These are phyloP conservation scores for Celoporthe dispersa DNA, from an alignment of 2,329 filamentous ascomycete genomes.

Conservation along the genomic window DNA sequence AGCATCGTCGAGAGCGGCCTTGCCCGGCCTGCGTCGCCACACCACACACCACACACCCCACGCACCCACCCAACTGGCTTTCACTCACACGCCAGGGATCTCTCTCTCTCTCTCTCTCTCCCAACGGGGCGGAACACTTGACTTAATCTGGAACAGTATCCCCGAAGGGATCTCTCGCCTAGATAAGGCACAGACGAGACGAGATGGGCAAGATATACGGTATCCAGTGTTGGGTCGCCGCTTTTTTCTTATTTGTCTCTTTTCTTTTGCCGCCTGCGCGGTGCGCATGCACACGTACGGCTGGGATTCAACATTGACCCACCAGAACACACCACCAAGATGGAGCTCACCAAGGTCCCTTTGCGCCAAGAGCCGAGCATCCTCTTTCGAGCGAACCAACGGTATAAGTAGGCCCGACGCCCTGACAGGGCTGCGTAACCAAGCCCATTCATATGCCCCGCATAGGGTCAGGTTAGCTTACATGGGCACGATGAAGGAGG, in stretches of 20 bases:
- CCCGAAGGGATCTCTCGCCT: background rate
- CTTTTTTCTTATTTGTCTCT: no score
- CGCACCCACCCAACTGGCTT: no score
- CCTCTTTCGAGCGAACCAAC: background rate
- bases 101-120: background rate
- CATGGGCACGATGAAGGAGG: no score
- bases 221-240: no score
- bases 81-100: no score
- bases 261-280: no score
- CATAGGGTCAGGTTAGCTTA: background rate
- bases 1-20: background rate
- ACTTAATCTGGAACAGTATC: background rate
- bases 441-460: background rate
- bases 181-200: background rate
- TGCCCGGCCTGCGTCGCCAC: background rate
- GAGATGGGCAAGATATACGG: no score
- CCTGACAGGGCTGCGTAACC: background rate
- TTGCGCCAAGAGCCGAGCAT: conserved; percentile 6
- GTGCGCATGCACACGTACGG: no score
- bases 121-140: background rate
- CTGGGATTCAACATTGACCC: no score
- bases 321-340: no score
- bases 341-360: no score
- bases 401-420: background rate
- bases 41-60: background rate